Conservation (phyloP, 768 basidiomycete genomes). For the Termitomyces sp. region DNA sequence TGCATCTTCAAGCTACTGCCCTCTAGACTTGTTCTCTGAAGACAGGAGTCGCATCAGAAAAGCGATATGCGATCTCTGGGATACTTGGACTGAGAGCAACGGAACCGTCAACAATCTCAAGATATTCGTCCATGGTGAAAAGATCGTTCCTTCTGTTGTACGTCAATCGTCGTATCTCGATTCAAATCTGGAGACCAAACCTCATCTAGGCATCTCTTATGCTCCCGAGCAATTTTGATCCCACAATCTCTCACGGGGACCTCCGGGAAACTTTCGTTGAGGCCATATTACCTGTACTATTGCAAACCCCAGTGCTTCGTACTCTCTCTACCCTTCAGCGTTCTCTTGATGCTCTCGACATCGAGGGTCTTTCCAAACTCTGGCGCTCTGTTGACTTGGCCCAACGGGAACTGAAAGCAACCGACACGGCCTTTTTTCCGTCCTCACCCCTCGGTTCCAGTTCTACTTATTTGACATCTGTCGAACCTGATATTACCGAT, state of each 20-base stretch:
- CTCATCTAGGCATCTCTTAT: slow-evolving; percentile 22
- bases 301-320: slow-evolving; percentile 45
- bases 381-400: slow-evolving; percentile 27
- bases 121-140: slow-evolving; percentile 65
- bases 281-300: slow-evolving; percentile 42
- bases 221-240: slow-evolving; percentile 16
- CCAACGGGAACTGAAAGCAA: slow-evolving; percentile 6
- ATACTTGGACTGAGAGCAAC: slow-evolving; percentile 59
- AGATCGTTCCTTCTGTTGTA: slow-evolving; percentile 55
- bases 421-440: slow-evolving; percentile 10
- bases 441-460: slow-evolving; percentile 26
- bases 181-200: neutral
- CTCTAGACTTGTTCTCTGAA: slow-evolving; percentile 84
- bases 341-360: slow-evolving; percentile 75
- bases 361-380: slow-evolving; percentile 67
- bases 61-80: slow-evolving; percentile 70
- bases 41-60: slow-evolving; percentile 52
- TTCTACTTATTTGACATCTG: slow-evolving; percentile 22
- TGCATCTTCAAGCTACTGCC: slow-evolving; percentile 61
- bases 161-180: slow-evolving; percentile 14
- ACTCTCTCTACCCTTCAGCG: slow-evolving; percentile 62
- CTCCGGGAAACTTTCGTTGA: slow-evolving; percentile 49
- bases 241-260: slow-evolving; percentile 13
- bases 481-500: slow-evolving; percentile 57
- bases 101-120: slow-evolving; percentile 78